Evolutionary conservation across 2,329 filamentous ascomycete species (phyloP).

Genomic region (Colletotrichum scovillei): DNA sequence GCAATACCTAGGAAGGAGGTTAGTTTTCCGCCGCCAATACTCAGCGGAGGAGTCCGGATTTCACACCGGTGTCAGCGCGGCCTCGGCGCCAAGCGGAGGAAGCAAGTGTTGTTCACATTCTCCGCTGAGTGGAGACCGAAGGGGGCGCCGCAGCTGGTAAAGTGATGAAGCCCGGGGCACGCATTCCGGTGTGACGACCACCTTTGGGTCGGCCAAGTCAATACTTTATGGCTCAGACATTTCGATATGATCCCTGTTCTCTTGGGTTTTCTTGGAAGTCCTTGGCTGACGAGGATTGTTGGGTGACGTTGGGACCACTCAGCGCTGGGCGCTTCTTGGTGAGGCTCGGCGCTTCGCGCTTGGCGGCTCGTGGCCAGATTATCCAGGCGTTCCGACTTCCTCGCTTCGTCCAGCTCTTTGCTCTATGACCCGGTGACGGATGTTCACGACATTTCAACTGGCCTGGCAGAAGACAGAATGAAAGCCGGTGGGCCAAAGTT

Average conservation of each 20-base stretch:
- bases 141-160: not conserved
- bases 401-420: not conserved
- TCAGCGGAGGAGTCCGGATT: conserved; percentile 21
- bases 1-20: not conserved
- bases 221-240: conserved; percentile 11
- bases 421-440: not conserved
- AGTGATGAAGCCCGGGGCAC: not conserved
- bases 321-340: conserved; percentile 29
- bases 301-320: conserved; percentile 10
- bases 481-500: not conserved
- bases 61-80: conserved; percentile 14
- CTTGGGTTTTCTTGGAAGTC: conserved; percentile 9
- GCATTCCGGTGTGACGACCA: conserved; percentile 10
- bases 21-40: conserved; percentile 7
- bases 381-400: not conserved
- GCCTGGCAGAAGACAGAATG: not conserved
- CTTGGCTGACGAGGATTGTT: conserved; percentile 23
- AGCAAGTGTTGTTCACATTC: not conserved
- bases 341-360: conserved; percentile 29
- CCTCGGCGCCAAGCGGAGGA: conserved; percentile 31
- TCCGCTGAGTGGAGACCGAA: not conserved
- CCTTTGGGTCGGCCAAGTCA: conserved; percentile 18
- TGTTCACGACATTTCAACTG: too few species aligned
- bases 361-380: conserved; percentile 20
- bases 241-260: not conserved